Evolutionary conservation across 441 rosid species (phyloP).

Genomic region (Omphalea diandra): DNA sequence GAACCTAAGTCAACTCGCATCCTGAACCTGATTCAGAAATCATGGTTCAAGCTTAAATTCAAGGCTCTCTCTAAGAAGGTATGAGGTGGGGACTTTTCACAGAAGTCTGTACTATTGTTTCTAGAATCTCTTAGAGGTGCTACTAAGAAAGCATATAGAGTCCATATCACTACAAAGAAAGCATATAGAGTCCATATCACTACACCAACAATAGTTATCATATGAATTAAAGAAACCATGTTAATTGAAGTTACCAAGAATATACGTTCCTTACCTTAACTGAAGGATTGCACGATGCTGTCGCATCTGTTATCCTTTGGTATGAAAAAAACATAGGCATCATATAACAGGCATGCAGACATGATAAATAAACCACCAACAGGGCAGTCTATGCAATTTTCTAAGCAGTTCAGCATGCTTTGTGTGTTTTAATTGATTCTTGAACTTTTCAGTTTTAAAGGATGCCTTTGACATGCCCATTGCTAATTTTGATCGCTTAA

Average conservation of each 20-base stretch:
- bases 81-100: background rate
- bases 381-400: constrained; percentile 68
- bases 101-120: too few relatives aligned
- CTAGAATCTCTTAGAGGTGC: too few relatives aligned
- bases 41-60: background rate
- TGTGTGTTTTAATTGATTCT: constrained; percentile 63
- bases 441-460: constrained; percentile 71
- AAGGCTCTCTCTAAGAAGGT: background rate
- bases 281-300: constrained; percentile 54
- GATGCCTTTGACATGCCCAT: constrained; percentile 66
- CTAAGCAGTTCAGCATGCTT: constrained; percentile 68
- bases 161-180: too few relatives aligned
- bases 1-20: background rate
- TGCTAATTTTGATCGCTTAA: constrained; percentile 62
- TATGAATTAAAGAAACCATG: background rate
- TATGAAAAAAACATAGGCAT: constrained; percentile 69
- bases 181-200: background rate
- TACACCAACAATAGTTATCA: background rate
- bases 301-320: constrained; percentile 64
- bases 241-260: background rate
- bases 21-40: background rate
- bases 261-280: constrained; percentile 31
- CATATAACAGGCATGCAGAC: constrained; percentile 54
- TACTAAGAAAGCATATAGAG: too few relatives aligned
- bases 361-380: constrained; percentile 71